Conservation (phyloP, 495 filamentous ascomycete genomes). For the Tuber microsphaerosporum region DNA sequence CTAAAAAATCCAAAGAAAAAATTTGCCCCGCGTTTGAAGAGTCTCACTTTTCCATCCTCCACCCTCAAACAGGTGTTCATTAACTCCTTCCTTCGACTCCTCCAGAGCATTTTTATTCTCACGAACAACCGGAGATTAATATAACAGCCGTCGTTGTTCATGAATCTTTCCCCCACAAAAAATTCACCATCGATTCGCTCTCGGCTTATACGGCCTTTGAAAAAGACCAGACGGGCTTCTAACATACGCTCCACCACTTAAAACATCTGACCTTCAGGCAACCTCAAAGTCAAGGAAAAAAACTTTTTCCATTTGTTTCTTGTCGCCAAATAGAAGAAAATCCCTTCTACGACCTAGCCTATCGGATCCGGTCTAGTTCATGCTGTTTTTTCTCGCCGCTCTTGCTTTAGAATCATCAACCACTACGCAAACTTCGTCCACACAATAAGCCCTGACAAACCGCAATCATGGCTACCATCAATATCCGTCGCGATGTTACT, state of each 20-base stretch:
- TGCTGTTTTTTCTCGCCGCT: slow-evolving; percentile 37
- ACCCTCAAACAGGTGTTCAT: slow-evolving; percentile 6
- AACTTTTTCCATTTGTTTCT: slow-evolving; percentile 16
- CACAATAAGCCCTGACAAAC: slow-evolving; percentile 40
- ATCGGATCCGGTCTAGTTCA: slow-evolving; percentile 32
- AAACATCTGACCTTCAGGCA: slow-evolving; percentile 12
- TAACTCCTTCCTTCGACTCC: slow-evolving; percentile 13
- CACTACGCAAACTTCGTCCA: slow-evolving; percentile 28
- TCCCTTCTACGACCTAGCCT: slow-evolving; percentile 10
- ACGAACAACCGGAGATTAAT: slow-evolving; percentile 35
- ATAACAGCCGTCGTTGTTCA: slow-evolving; percentile 39
- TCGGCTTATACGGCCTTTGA: slow-evolving; percentile 42
- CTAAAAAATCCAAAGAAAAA: slow-evolving; percentile 3
- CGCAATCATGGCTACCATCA: slow-evolving; percentile 80
- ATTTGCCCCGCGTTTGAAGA: neutral
- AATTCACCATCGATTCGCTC: slow-evolving; percentile 40
- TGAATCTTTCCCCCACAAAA: slow-evolving; percentile 42
- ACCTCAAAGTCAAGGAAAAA: slow-evolving; percentile 6
- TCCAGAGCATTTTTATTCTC: slow-evolving; percentile 29
- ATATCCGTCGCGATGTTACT: slow-evolving; percentile 96
- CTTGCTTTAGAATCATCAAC: slow-evolving; percentile 32
- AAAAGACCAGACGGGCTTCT: slow-evolving; percentile 38
- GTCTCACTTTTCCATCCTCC: neutral
- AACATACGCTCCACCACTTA: slow-evolving; percentile 38
- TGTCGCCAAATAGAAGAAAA: slow-evolving; percentile 27